Conservation (phyloP, 148 eudicot genomes). For the Oxyria digyna region DNA sequence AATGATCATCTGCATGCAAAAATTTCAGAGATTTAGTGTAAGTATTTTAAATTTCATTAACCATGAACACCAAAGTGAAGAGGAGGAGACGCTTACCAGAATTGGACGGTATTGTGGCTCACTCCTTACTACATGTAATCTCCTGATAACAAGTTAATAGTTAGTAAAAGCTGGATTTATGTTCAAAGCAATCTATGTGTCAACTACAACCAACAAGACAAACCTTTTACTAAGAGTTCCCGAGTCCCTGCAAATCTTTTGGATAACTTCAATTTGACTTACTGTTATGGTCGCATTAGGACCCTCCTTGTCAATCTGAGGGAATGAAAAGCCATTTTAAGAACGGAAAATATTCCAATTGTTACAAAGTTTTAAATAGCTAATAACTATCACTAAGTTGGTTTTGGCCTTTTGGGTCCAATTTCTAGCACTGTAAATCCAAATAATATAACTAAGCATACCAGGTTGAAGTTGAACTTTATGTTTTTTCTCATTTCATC, state of each 20-base stretch:
- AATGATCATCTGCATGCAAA: not conserved
- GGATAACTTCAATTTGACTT: constrained; percentile 47
- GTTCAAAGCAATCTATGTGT: not conserved
- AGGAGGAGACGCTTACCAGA: constrained; percentile 24
- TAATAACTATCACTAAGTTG: too few species aligned
- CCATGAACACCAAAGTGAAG: not conserved
- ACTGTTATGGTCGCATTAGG: constrained; percentile 63
- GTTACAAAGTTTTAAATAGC: too few species aligned
- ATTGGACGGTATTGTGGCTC: constrained; percentile 26
- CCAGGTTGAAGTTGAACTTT: too few species aligned
- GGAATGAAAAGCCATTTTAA: constrained; percentile 2
- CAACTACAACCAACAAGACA: not conserved
- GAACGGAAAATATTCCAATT: too few species aligned
- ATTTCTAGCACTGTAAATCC: not conserved
- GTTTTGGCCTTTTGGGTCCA: too few species aligned
- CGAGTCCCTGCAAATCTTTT: constrained; percentile 61
- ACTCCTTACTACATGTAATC: constrained; percentile 36
- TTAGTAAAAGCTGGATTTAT: not conserved
- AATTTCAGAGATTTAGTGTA: not conserved
- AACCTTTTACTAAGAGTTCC: constrained; percentile 59
- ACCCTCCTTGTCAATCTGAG: constrained; percentile 54
- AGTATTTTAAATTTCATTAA: not conserved
- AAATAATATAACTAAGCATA: too few species aligned
- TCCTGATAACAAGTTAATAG: constrained; percentile 23
- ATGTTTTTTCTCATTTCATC: too few species aligned